Percentiles rank a stretch among this genome's conserved stretches.
phyloP scores from a whole-genome alignment of 768 basidiomycete species.

The Suillus hirtellus region DNA sequence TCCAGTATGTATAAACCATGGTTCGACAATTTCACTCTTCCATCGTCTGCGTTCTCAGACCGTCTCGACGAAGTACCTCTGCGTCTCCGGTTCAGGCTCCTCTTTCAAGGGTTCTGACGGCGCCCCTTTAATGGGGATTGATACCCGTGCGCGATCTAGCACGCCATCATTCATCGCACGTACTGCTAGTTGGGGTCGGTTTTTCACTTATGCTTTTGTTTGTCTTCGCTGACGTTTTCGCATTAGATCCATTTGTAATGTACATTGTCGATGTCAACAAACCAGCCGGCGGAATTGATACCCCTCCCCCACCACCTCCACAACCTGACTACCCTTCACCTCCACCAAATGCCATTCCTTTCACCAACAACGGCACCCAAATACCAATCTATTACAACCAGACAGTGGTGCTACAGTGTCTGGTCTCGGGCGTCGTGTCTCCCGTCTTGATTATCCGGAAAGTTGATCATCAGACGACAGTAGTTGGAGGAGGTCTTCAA shows the following conservation, averaged over 20 bases:
- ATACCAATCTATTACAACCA: constrained; percentile 97
- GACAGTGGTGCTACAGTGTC: constrained; percentile 91
- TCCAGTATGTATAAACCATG: constrained; percentile 92
- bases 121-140: constrained; percentile 77
- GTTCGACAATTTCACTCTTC: constrained; percentile 92
- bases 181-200: constrained; percentile 86
- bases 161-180: constrained; percentile 88
- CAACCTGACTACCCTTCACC: constrained; percentile 90
- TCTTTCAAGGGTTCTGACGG: constrained; percentile 95
- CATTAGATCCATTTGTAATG: constrained; percentile 87
- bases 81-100: constrained; percentile 90
- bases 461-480: constrained; percentile 87
- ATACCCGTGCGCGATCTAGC: constrained; percentile 65
- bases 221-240: constrained; percentile 5
- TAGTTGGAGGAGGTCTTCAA: constrained; percentile 87
- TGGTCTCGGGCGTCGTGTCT: constrained; percentile 91
- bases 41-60: constrained; percentile 95
- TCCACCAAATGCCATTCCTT: constrained; percentile 87
- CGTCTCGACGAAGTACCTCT: constrained; percentile 93
- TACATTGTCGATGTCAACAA: constrained; percentile 95
- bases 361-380: constrained; percentile 79
- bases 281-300: constrained; percentile 73
- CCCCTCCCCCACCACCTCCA: constrained; percentile 77
- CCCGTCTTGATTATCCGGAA: constrained; percentile 93
- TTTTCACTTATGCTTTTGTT: constrained; percentile 14